Evolutionary conservation across 352 stramenopile genomes (phyloP), one percentile per base, ranked within the genome.

Genomic region (Phytophthora cactorum): DNA sequence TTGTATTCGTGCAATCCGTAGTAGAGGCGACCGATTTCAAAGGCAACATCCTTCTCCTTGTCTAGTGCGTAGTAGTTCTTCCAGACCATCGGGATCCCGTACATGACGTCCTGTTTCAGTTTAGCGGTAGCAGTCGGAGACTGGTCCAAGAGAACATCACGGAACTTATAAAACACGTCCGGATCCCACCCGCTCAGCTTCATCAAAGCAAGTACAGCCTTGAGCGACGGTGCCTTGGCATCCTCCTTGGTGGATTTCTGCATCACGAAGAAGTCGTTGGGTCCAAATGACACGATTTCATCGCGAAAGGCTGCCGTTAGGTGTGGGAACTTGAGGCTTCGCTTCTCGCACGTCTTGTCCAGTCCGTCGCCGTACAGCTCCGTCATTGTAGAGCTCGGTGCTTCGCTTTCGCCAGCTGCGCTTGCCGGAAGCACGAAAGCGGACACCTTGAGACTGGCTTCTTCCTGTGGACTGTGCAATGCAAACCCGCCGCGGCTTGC

Each of bases 91-190:
- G 89, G 83, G 10, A 98, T 91, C 9, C 92, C 92, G 31, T 86
- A 68, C 17, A 82, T 79, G n/a, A 98, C 81, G 54, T 98, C 95
- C 34, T 78, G 67, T 45, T 87, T 87, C 45, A 94, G 73, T 57
- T 93, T 91, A 9, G 71, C 67, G 4, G 80, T 56, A 14, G 80
- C 85, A 50, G 71, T 78, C 1, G 86, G 82, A 44, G 84, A 86
- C 66, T 97, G 89, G 60, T 97, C 90, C 10, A 98, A 76, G 31
- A 98, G 76, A 32, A 92, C 82, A 59, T 98, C 89, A 22, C 93
- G 85, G 64, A 98, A 98, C 67, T 98, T 98, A 72, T 97, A 98
- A 70, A 98, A 98, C 32, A 98, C 88, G 65, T 98, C 95, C 10
- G 94, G 88, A 68, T 98, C 95, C 88, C 91, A 98, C 34, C 94